Conservation (phyloP, 148 eudicot species). For the Linanthus parryae region DNA sequence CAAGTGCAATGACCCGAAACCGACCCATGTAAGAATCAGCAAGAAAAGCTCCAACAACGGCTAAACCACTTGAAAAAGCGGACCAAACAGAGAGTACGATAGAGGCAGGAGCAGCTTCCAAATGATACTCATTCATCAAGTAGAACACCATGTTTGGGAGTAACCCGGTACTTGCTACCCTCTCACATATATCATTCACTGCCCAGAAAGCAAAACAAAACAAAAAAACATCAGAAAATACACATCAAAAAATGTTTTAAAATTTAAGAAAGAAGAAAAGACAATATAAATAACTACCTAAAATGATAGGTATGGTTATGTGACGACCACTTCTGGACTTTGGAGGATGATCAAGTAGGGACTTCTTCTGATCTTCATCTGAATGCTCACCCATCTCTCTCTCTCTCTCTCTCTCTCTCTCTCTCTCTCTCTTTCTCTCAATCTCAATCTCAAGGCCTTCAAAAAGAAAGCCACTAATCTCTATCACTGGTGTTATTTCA, state of each 20-base stretch:
- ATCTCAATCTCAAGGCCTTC: no score
- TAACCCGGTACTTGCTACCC: constrained; percentile 19
- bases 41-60: constrained; percentile 25
- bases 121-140: constrained; percentile 18
- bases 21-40: constrained; percentile 31
- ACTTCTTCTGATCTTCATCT: no score
- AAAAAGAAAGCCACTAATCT: no score
- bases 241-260: not conserved
- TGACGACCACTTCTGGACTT: no score
- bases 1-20: constrained; percentile 17
- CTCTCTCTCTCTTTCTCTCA: no score
- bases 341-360: no score
- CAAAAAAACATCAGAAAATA: not conserved
- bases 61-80: constrained; percentile 12
- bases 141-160: constrained; percentile 23
- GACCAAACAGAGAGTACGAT: constrained; percentile 22
- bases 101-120: constrained; percentile 14
- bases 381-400: no score
- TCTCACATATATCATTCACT: constrained; percentile 18
- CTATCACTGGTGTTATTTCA: no score
- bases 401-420: no score
- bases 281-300: no score
- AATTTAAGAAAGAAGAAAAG: no score
- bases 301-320: constrained; percentile 6
- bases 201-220: not conserved